These are phyloP conservation scores for Artemisia tridentata DNA, from an alignment of 129 eudicot species.

Conservation along the genomic window DNA sequence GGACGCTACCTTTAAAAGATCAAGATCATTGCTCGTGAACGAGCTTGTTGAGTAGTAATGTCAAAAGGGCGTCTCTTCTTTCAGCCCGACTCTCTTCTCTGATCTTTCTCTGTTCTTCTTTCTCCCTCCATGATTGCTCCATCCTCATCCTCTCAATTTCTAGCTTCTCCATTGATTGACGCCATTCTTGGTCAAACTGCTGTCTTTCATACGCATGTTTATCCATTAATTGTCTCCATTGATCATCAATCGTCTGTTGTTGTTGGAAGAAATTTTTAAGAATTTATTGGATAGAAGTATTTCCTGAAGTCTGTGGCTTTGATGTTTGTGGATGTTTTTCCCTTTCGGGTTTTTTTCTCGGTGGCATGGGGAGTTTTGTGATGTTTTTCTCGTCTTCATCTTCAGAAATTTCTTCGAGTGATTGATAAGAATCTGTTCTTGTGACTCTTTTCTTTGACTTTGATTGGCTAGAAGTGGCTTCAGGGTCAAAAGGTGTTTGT, in stretches of 20 bases:
- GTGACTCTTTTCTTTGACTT: conserved; percentile 40
- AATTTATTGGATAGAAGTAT: conserved; percentile 41
- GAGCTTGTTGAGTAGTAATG: conserved; percentile 61
- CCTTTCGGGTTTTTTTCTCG: conserved; percentile 42
- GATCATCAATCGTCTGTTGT: conserved; percentile 62
- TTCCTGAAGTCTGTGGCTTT: neutral
- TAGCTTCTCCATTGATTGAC: conserved; percentile 62
- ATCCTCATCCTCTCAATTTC: conserved; percentile 60
- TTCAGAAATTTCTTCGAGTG: conserved; percentile 48
- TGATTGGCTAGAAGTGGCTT: conserved; percentile 32
- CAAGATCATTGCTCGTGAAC: conserved; percentile 41
- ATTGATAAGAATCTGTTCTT: conserved; percentile 33
- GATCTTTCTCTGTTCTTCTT: conserved; percentile 64
- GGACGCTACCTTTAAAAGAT: conserved; percentile 1
- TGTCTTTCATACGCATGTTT: conserved; percentile 60
- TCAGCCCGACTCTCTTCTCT: conserved; percentile 78
- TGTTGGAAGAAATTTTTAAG: conserved; percentile 54
- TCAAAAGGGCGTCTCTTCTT: conserved; percentile 72
- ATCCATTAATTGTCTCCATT: conserved; percentile 67
- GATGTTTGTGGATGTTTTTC: conserved; percentile 39
- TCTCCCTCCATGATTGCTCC: conserved; percentile 72
- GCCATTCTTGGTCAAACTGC: conserved; percentile 71
- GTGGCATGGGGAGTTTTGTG: conserved; percentile 22
- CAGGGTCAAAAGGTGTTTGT: conserved; percentile 34
- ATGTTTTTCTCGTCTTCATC: conserved; percentile 36